Percentiles rank a stretch among this genome's conserved stretches.
phyloP scores from a whole-genome alignment of 208 protist genomes.

The Acanthamoeba lenticulata region DNA sequence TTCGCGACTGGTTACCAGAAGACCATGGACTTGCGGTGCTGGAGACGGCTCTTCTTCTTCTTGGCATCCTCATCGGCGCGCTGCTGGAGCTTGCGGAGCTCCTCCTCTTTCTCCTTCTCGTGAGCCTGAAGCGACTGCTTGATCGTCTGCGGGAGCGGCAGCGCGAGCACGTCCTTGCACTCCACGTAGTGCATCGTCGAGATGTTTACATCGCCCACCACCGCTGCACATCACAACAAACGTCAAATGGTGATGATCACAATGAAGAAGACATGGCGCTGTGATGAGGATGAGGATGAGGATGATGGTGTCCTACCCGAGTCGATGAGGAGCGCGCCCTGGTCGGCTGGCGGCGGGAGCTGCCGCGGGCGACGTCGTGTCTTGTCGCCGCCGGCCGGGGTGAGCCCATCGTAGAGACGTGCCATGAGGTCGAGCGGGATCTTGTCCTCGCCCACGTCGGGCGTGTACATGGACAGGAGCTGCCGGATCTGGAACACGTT shows the following conservation, averaged over 20 bases:
- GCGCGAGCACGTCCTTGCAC: conserved; percentile 52
- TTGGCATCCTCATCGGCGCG: conserved; percentile 28
- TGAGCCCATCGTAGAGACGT: background rate
- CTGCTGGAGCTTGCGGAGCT: conserved; percentile 45
- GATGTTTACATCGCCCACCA: conserved; percentile 38
- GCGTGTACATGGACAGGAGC: conserved; percentile 65
- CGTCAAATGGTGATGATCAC: no score
- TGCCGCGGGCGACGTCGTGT: background rate
- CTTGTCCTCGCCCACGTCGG: conserved; percentile 39
- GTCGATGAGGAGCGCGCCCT: conserved; percentile 35
- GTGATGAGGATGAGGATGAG: no score
- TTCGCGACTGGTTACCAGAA: conserved; percentile 46
- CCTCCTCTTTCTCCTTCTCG: conserved; percentile 40
- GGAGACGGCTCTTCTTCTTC: conserved; percentile 1
- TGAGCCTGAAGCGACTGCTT: conserved; percentile 48
- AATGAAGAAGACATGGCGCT: no score
- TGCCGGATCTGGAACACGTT: conserved; percentile 66
- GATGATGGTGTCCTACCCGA: background rate
- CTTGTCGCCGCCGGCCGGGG: background rate
- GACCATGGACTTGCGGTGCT: conserved; percentile 47
- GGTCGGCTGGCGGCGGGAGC: background rate
- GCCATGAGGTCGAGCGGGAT: conserved; percentile 37
- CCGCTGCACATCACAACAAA: background rate
- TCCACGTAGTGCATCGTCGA: conserved; percentile 60
- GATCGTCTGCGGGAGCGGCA: conserved; percentile 47